A percentile compares a stretch with the other conserved stretches of the same genome.
phyloP scores from a whole-genome alignment of 345 rosid genomes.

The Dipteronia dyeriana region DNA sequence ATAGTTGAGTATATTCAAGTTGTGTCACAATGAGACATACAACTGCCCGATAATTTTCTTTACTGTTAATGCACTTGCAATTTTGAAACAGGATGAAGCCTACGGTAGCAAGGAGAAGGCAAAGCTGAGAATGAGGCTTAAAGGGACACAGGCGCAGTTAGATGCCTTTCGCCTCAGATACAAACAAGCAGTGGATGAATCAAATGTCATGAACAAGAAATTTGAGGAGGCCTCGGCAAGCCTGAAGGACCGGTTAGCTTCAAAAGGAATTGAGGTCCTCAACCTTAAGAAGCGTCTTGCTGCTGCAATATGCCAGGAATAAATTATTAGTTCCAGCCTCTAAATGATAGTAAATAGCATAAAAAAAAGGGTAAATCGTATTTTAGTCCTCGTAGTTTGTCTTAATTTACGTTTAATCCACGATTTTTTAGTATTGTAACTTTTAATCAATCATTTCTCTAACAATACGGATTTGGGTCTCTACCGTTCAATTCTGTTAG shows the following conservation, averaged over 20 bases:
- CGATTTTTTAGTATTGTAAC: too few species aligned
- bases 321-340: not conserved
- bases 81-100: slow-evolving; percentile 43
- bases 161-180: slow-evolving; percentile 57
- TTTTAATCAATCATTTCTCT: too few species aligned
- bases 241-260: slow-evolving; percentile 61
- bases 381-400: too few species aligned
- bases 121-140: slow-evolving; percentile 74
- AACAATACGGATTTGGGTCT: too few species aligned
- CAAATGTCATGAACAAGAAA: slow-evolving; percentile 57
- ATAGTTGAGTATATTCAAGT: too few species aligned
- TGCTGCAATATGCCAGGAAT: slow-evolving; percentile 13
- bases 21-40: too few species aligned
- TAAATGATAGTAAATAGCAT: too few species aligned
- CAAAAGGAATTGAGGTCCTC: slow-evolving; percentile 54
- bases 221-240: slow-evolving; percentile 63
- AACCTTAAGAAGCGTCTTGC: slow-evolving; percentile 75
- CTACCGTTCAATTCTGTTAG: too few species aligned
- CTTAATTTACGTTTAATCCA: too few species aligned
- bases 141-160: slow-evolving; percentile 70
- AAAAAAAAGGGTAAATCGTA: too few species aligned
- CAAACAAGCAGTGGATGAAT: slow-evolving; percentile 49
- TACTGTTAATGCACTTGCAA: too few species aligned
- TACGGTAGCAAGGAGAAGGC: slow-evolving; percentile 53
- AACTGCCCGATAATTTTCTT: too few species aligned